Base-by-base conservation (phyloP, 352 stramenopile species). In the Pythium scleroteichum region DNA sequence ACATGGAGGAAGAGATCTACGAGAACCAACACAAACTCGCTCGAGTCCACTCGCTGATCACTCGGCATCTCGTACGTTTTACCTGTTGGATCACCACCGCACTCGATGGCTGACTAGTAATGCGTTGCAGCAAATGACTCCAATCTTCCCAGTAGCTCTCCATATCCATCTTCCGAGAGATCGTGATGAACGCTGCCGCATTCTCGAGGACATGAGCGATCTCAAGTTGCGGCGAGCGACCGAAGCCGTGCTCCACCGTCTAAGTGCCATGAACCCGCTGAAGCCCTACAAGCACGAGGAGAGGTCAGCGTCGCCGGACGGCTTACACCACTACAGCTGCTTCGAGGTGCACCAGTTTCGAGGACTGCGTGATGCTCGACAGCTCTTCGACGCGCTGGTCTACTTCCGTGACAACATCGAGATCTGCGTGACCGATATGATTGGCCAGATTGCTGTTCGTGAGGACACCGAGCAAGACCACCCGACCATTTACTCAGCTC, bases 291-390 rank as follows among this genome's bases (percentile, higher is more conserved):
- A 24, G 22, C 39, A 53, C 40, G 47, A 64, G 41, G 62, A 64
- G 35, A 49, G 46, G 12, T 58, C 32, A 4, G 7, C 13, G 4
- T 41, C 42, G 0, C 35, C 33, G 6, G 62, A 64, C 9, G 50
- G 63, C 20, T 48, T 39, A 7, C 24, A 55, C 41, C 51, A 59
- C 16, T 24, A 39, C 6, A 23, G 23, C 12, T 56, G 39, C 29
- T 79, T 75, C 49, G 66, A 81, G 45, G 59, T 83, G 42, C 65
- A 75, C 19, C 75, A 73, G 35, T 84, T 88, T 47, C 59, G 58
- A 14, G 62, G 64, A 2, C 64, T 65, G 9, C 46, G 57, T 10
- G 68, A 47, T 6, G 72, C 72, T 2, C 62, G 66, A 40, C 56
- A 64, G 16, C 50, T 82, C 13, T 82, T 67, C 53, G 68, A 82